phyloP scores from a whole-genome alignment of 495 filamentous ascomycete species.

The Neurospora hispaniola region DNA sequence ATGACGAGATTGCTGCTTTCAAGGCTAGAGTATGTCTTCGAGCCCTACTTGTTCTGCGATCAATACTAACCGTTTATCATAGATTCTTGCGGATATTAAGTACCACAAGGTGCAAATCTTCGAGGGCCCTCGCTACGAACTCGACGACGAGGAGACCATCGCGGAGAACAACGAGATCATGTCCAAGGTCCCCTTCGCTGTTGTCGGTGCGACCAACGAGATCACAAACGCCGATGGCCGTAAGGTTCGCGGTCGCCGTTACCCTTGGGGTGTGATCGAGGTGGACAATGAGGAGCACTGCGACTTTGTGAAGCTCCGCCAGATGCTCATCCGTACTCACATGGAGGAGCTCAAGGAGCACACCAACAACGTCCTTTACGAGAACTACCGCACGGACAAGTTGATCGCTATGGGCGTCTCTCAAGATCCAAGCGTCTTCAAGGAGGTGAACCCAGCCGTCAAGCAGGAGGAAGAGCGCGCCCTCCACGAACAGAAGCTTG shows the following conservation, averaged over 20 bases:
- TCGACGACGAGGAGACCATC: conserved; percentile 98
- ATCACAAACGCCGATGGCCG: conserved; percentile 85
- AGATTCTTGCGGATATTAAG: conserved; percentile 97
- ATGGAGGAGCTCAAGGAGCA: conserved; percentile 99
- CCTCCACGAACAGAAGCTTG: conserved; percentile 97
- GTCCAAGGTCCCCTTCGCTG: conserved; percentile 98
- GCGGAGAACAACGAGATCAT: conserved; percentile 99
- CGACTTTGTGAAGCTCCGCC: conserved; percentile 98
- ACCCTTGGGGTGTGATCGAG: conserved; percentile 98
- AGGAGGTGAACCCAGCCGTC: conserved; percentile 99
- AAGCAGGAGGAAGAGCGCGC: conserved; percentile 99
- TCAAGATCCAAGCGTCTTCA: conserved; percentile 98
- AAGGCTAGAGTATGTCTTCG: conserved; percentile 72
- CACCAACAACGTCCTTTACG: conserved; percentile 97
- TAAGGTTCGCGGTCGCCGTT: conserved; percentile 88
- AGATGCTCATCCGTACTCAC: conserved; percentile 99
- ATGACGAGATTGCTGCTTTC: conserved; percentile 88
- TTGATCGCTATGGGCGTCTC: conserved; percentile 96
- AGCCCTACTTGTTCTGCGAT: neutral
- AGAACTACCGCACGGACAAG: conserved; percentile 99
- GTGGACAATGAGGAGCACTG: conserved; percentile 99
- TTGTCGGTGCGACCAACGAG: conserved; percentile 92
- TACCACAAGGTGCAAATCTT: conserved; percentile 97
- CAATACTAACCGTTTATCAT: conserved; percentile 11
- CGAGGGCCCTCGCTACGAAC: conserved; percentile 94